Evolutionary conservation across 176 grass and related monocot genomes (phyloP).

Genomic region (Carex cristatella): DNA sequence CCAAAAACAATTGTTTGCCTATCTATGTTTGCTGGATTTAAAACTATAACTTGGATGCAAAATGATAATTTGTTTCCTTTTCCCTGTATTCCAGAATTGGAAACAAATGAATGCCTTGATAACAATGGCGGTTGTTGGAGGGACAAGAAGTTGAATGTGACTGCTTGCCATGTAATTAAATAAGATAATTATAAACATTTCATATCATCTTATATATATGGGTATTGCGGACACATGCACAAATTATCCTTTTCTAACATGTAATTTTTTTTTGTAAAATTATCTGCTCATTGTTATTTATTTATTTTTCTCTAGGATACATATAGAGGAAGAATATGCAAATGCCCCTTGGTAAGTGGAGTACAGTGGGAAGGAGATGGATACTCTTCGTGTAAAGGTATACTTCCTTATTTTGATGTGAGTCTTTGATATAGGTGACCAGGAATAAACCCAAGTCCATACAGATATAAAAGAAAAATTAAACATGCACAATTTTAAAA

Average conservation of each 20-base stretch:
- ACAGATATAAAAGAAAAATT: neutral
- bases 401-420: neutral
- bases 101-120: conserved; percentile 66
- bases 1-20: neutral
- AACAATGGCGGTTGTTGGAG: conserved; percentile 79
- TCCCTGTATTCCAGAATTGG: conserved; percentile 32
- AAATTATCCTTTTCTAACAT: neutral
- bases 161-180: conserved; percentile 63
- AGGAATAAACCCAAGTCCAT: neutral
- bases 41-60: neutral
- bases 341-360: conserved; percentile 59
- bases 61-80: neutral
- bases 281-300: neutral
- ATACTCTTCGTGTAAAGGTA: conserved; percentile 69
- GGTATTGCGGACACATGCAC: neutral
- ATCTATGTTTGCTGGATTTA: too few relatives aligned
- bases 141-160: conserved; percentile 45
- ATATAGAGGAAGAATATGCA: conserved; percentile 71
- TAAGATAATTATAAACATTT: neutral
- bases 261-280: neutral
- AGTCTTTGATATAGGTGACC: neutral
- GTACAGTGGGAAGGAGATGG: conserved; percentile 76
- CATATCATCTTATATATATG: neutral
- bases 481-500: neutral
- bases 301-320: conserved; percentile 52